Evolutionary conservation across 257 asterid genomes (phyloP), one percentile per base, ranked within the genome.

Genomic region (Datura wrightii): DNA sequence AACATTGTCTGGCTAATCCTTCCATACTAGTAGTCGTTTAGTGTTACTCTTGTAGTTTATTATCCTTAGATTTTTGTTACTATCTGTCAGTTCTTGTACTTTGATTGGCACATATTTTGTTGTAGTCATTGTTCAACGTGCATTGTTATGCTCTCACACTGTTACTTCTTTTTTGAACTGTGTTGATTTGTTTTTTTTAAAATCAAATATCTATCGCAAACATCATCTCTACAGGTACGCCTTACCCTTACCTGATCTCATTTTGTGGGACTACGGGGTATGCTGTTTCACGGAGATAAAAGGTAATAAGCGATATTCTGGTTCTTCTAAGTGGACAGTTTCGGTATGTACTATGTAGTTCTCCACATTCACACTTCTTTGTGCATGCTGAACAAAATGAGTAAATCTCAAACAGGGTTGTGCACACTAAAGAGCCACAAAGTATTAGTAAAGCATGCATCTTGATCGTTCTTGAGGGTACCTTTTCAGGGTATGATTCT

Each of bases 291-390:
- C 31, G 31, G 31, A 24, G 31, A 24, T 24, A 39, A 39, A 39
- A 39, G 42, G 4, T 4, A 94, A 94, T 83, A 93, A 94, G 74
- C 97, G 97, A 10, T 94, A 94, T 89, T 97, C 97, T 78, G 96
- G 97, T 83, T 88, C 97, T 79, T 89, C 92, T 89, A 93, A 93
- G 86, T 93, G 98, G 98, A 94, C 97, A 34, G 98, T 94, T 8
- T 85, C 89, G 97, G 97, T 93, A 89, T 16, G 52, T 14, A 42
- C 97, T 93, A 89, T 16, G 52, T 14, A 42, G 58, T 37, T 19
- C 44, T 46, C 31, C 10, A 8, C 1, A 1, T 24, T 15, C 34
- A 13, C 84, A 3, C 1, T 62, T 48, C 3, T 42, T 62, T 60
- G 59, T 60, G 46, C 59, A 81, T 81, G 60, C 18, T 24, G 16